Evolutionary conservation across 306 rosid genomes (phyloP), one percentile per base, ranked within the genome.

Genomic region (Luffa aegyptiaca): DNA sequence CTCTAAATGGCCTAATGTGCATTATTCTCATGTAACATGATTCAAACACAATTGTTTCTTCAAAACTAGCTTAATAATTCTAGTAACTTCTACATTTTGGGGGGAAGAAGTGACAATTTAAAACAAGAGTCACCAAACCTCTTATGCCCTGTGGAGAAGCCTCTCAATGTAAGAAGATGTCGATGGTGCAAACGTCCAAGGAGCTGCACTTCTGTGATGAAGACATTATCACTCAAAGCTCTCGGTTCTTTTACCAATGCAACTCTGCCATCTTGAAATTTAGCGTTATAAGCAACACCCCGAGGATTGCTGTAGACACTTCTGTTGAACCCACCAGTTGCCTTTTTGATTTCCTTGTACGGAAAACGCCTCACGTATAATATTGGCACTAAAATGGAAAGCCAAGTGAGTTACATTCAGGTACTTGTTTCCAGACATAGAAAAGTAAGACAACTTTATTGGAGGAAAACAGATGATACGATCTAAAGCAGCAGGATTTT

Each of bases 101-200:
- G 69, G 58, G 68, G 44, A 18, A n/a, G 42, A 49, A 26, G 31
- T n/a, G 61, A 80, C 53, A 8, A 31, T 73, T 73, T 2, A 21
- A 73, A 49, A 75, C 7, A 35, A 42, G 26, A 74, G 5, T 35
- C 31, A 17, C 35, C 82, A 14, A 49, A 94, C 98, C 98, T 88
- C 88, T 89, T 92, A 51, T 80, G 86, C 21, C 88, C 92, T 0
- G 61, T 35, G 61, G 93, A 94, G 80, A 91, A 94, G 56, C 97
- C 98, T 77, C 81, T 88, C 56, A 92, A 96, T 31, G 91, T 86
- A 62, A 94, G 96, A 84, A 94, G 89, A 82, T 94, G 98, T 65
- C 97, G 97, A 82, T 94, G 98, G 83, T 91, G 97, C 90, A 94
- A 86, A 44, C 92, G 90, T 53, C 92, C 94, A 81, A 94, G 84